Evolutionary conservation across 441 rosid species (phyloP), one percentile per base, ranked within the genome.

Genomic region (Gossypium davidsonii): DNA sequence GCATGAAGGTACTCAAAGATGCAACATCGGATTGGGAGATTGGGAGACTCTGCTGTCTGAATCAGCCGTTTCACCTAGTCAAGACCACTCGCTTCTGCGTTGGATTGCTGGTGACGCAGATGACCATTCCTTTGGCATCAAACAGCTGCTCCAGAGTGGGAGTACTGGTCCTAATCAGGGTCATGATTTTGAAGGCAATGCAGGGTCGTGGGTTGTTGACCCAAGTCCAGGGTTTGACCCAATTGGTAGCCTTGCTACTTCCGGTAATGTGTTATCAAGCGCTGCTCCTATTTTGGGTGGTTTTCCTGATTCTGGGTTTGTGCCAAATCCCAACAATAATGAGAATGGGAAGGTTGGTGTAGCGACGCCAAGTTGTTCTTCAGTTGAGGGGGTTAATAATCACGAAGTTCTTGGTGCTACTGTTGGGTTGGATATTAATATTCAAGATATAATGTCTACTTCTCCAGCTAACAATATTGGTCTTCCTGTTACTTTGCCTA

Each of bases 41-140:
- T 88, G 91, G 91, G 91, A 82, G 72, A 73, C 74, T 60, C 67
- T 82, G 80, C 65, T 85, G 68, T 76, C 91, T 1, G 89, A 84
- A 57, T 74, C 87, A 21, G 81, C 75, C 4, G 62, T 73, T 3
- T 56, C 74, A 3, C 68, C 63, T 5, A 75, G 80, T 68, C 91
- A 85, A 53, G 91, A 88, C 59, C 85, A 84, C 61, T 84, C 89
- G 53, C 64, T 87, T 26, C 64, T 85, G 58, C 73, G 81, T 70
- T 79, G 85, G 87, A 82, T 88, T 67, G 71, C 86, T 14, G 85
- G 86, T 61, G 90, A 86, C 72, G 79, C 76, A 34, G 90, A 83
- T 69, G 88, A 85, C 80, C 73, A 83, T 0, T 74, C 87, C 1
- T 79, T 79, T 70, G 90, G 90, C 26, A 77, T 88, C 37, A 85